Conservation (phyloP, 1,284 basidiomycete genomes). For the Xerocomus cyaneibrunnescens region DNA sequence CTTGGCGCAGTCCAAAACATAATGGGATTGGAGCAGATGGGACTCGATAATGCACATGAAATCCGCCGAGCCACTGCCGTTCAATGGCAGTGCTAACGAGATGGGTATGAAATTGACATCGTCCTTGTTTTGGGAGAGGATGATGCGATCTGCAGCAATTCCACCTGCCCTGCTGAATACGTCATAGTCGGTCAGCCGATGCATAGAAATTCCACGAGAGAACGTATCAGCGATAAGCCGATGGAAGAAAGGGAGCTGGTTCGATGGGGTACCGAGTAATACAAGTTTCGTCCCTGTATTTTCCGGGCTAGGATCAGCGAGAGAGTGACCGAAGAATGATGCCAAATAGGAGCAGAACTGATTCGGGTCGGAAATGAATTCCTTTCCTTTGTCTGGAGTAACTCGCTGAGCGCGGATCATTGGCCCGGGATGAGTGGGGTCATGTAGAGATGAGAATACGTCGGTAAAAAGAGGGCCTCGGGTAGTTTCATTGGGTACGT, state of each 20-base stretch:
- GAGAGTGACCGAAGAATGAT: conserved; percentile 30
- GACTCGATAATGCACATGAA: conserved; percentile 74
- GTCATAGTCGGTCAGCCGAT: conserved; percentile 65
- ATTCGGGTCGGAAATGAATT: conserved; percentile 48
- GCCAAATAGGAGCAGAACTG: conserved; percentile 49
- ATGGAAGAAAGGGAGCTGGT: conserved; percentile 53
- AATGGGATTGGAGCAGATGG: conserved; percentile 64
- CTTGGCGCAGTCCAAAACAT: conserved; percentile 58
- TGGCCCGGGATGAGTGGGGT: conserved; percentile 39
- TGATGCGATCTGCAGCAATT: conserved; percentile 57
- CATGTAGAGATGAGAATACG: conserved; percentile 63
- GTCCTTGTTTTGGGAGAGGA: conserved; percentile 51
- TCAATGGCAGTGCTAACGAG: conserved; percentile 51
- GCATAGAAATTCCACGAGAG: conserved; percentile 50
- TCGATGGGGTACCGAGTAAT: conserved; percentile 60
- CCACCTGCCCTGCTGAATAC: conserved; percentile 70
- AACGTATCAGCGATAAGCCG: conserved; percentile 61
- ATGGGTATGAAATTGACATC: conserved; percentile 45
- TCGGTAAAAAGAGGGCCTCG: conserved; percentile 72
- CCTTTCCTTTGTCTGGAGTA: conserved; percentile 53
- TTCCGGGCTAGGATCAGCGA: conserved; percentile 22
- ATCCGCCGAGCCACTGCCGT: conserved; percentile 54
- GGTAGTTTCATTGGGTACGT: conserved; percentile 60
- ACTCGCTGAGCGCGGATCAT: conserved; percentile 58
- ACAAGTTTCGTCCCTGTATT: conserved; percentile 48